phyloP scores from a whole-genome alignment of 805 yeast species.

The Isabelozyma pseudorhagii region DNA sequence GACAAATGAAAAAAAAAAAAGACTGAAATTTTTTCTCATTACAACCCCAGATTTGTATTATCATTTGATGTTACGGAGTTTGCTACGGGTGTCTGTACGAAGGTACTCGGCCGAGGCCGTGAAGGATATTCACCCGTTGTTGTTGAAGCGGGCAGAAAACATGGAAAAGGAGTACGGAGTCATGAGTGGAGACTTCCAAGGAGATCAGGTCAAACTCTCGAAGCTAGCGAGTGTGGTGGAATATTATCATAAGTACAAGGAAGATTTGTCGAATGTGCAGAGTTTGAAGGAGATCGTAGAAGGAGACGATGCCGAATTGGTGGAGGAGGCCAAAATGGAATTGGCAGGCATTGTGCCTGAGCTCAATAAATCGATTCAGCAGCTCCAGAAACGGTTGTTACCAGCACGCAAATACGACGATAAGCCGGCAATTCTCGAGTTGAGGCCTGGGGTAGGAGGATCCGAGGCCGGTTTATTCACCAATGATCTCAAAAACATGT shows the following conservation, averaged over 20 bases:
- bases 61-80: not conserved
- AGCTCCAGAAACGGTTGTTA: conserved; percentile 56
- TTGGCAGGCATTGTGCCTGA: conserved; percentile 44
- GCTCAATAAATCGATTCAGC: conserved; percentile 38
- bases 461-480: conserved; percentile 89
- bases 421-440: conserved; percentile 73
- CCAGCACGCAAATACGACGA: conserved; percentile 79
- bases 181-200: conserved; percentile 15
- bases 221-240: conserved; percentile 28
- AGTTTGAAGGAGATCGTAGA: conserved; percentile 25
- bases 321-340: conserved; percentile 61
- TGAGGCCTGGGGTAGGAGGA: conserved; percentile 97
- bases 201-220: conserved; percentile 27
- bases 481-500: conserved; percentile 77
- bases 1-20: no score
- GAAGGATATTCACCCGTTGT: conserved; percentile 32
- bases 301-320: conserved; percentile 34
- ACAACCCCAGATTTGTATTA: not conserved
- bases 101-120: not conserved
- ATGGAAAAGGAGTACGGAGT: conserved; percentile 25
- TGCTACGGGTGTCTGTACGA: not conserved
- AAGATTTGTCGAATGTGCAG: conserved; percentile 20
- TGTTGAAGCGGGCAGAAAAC: conserved; percentile 32
- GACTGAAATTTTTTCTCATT: no score
- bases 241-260: conserved; percentile 23